These are phyloP conservation scores for Suillus tomentosus DNA, from an alignment of 768 basidiomycete species.

Conservation along the genomic window DNA sequence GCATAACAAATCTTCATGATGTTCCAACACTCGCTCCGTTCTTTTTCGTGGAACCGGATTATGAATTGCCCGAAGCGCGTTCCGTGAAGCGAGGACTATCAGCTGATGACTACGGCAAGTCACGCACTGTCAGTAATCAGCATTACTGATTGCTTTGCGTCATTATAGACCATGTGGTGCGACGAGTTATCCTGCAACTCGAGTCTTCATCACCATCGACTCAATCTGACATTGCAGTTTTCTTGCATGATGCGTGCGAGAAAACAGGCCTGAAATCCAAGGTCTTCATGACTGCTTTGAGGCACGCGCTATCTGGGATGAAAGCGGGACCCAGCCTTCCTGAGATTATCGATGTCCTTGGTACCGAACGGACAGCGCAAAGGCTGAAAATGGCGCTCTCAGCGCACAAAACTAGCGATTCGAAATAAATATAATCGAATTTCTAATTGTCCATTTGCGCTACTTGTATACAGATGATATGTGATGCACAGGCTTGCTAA, in stretches of 20 bases:
- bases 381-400: constrained; percentile 23
- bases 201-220: constrained; percentile 2
- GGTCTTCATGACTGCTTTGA: constrained; percentile 67
- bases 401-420: not conserved
- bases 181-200: constrained; percentile 7
- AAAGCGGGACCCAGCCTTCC: constrained; percentile 56
- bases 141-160: constrained; percentile 10
- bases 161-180: constrained; percentile 7
- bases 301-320: constrained; percentile 80
- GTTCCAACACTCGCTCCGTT: constrained; percentile 69
- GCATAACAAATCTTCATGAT: constrained; percentile 70
- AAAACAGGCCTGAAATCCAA: constrained; percentile 44
- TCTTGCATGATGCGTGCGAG: constrained; percentile 49
- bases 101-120: constrained; percentile 47
- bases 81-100: constrained; percentile 50
- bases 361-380: constrained; percentile 26
- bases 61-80: constrained; percentile 53
- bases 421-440: not conserved
- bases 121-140: not conserved
- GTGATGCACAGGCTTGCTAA: not conserved
- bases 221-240: constrained; percentile 30
- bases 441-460: constrained; percentile 1
- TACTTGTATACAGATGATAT: constrained; percentile 1
- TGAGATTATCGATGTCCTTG: constrained; percentile 41
- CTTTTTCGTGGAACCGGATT: constrained; percentile 76